Percentiles rank a stretch among this genome's conserved stretches.
Evolutionary conservation across 495 filamentous ascomycete species (phyloP).

Genomic region (Peziza echinospora): DNA sequence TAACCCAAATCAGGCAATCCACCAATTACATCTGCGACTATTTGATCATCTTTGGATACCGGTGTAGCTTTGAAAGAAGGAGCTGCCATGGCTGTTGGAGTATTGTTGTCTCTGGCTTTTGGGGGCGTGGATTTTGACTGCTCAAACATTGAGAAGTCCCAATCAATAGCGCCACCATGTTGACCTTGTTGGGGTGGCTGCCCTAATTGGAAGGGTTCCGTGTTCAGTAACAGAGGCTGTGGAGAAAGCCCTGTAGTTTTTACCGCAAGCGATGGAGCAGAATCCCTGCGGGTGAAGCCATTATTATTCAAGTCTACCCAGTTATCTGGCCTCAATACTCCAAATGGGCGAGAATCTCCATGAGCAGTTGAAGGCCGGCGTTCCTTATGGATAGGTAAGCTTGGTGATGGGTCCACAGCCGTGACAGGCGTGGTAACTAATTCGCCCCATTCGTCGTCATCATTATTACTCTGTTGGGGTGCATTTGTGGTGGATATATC

Average conservation of each 20-base stretch:
- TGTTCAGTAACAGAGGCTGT: too few species aligned
- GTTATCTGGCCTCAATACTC: not conserved
- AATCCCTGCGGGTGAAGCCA: not conserved
- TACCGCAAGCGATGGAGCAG: conserved; percentile 8
- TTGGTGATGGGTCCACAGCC: conserved; percentile 3
- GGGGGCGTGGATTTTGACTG: too few species aligned
- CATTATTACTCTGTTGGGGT: conserved; percentile 1
- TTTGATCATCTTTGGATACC: conserved; percentile 12
- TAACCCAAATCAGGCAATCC: conserved; percentile 22
- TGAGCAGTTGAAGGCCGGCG: not conserved
- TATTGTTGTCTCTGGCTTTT: too few species aligned
- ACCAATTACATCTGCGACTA: conserved; percentile 15
- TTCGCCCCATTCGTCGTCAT: conserved; percentile 24
- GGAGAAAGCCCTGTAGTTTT: too few species aligned
- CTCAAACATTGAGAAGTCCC: not conserved
- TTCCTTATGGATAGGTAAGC: conserved; percentile 1
- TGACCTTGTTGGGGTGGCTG: too few species aligned
- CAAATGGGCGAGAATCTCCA: not conserved
- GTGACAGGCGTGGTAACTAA: conserved; percentile 20
- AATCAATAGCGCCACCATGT: conserved; percentile 16
- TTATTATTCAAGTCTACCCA: not conserved
- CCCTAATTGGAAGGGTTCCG: too few species aligned
- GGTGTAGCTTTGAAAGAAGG: too few species aligned
- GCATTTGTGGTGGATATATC: conserved; percentile 1
- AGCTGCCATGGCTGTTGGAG: too few species aligned